Percentiles rank a stretch among this genome's conserved stretches.
phyloP scores from a whole-genome alignment of 2,329 filamentous ascomycete genomes.

The Pleomassaria siparia region DNA sequence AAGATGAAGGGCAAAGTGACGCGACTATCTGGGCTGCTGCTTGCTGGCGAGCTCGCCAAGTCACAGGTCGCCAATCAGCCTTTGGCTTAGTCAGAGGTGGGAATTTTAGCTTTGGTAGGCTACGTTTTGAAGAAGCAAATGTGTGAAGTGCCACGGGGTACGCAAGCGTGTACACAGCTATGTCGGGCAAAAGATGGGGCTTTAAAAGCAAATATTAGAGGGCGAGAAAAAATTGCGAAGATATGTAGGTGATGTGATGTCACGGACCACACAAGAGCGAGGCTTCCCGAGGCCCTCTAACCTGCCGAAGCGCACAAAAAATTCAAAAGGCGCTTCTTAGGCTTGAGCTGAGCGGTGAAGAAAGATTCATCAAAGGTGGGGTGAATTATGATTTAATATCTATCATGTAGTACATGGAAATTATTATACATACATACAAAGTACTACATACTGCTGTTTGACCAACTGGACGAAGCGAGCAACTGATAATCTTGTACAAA shows the following conservation, averaged over 20 bases:
- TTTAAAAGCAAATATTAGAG: not conserved
- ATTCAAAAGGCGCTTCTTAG: too few species aligned
- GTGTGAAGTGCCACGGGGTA: not conserved
- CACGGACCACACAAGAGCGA: conserved; percentile 21
- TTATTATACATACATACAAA: too few species aligned
- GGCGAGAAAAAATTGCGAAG: not conserved
- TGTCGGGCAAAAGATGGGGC: too few species aligned
- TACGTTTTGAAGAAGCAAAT: not conserved
- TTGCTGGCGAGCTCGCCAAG: too few species aligned
- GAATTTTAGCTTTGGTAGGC: not conserved
- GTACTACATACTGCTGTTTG: too few species aligned
- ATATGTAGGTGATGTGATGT: conserved; percentile 22
- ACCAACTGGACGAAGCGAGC: too few species aligned
- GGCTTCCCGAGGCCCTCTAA: not conserved
- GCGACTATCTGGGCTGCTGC: not conserved
- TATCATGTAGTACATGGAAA: too few species aligned
- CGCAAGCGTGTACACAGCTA: not conserved
- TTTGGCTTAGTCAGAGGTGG: not conserved
- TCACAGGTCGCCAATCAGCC: not conserved
- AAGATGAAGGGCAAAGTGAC: not conserved
- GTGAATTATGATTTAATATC: too few species aligned
- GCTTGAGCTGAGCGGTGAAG: too few species aligned
- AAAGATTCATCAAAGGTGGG: too few species aligned
- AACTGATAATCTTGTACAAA: too few species aligned
- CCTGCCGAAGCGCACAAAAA: not conserved